A percentile compares a stretch with the other conserved stretches of the same genome.
phyloP scores from a whole-genome alignment of 2,329 filamentous ascomycete species.

The Aspergillus oerlinghausenensis region DNA sequence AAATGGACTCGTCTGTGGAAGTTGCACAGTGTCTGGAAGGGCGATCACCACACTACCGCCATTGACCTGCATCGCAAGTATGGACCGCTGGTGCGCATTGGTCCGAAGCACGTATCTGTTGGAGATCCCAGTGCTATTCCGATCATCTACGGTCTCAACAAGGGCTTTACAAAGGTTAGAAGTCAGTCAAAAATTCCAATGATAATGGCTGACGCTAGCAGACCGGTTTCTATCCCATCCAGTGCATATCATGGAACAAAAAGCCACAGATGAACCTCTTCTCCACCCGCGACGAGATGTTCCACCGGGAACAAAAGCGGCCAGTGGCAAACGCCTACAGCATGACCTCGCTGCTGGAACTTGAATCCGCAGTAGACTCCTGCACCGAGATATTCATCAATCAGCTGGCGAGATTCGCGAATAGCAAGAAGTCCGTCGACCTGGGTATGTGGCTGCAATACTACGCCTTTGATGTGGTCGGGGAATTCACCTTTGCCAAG shows the following conservation, averaged over 20 bases:
- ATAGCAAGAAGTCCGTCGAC: constrained; percentile 7
- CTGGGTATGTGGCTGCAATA: constrained; percentile 23
- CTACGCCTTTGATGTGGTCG: constrained; percentile 40
- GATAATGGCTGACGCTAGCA: neutral
- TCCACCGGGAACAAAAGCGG: constrained; percentile 17
- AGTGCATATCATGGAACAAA: constrained; percentile 18
- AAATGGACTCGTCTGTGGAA: constrained; percentile 14
- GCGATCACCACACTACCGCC: constrained; percentile 10
- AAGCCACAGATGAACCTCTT: constrained; percentile 20
- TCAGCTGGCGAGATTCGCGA: constrained; percentile 11
- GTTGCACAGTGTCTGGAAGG: constrained; percentile 15
- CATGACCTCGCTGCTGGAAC: constrained; percentile 23
- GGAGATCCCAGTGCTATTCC: constrained; percentile 1
- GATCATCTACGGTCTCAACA: constrained; percentile 3
- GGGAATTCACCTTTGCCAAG: constrained; percentile 39
- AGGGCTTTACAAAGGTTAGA: constrained; percentile 3
- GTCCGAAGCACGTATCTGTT: constrained; percentile 5
- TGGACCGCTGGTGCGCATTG: constrained; percentile 6
- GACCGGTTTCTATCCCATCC: constrained; percentile 18
- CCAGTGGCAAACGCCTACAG: constrained; percentile 24
- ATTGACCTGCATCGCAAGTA: constrained; percentile 4
- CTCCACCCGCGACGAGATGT: constrained; percentile 15
- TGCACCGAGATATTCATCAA: constrained; percentile 17
- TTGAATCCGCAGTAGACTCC: constrained; percentile 22
- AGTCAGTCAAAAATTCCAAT: too few relatives aligned